Percentiles rank a stretch among this genome's conserved stretches.
These are phyloP conservation scores for Crithidia sp. DNA, from an alignment of 208 protist species.

Conservation along the genomic window DNA sequence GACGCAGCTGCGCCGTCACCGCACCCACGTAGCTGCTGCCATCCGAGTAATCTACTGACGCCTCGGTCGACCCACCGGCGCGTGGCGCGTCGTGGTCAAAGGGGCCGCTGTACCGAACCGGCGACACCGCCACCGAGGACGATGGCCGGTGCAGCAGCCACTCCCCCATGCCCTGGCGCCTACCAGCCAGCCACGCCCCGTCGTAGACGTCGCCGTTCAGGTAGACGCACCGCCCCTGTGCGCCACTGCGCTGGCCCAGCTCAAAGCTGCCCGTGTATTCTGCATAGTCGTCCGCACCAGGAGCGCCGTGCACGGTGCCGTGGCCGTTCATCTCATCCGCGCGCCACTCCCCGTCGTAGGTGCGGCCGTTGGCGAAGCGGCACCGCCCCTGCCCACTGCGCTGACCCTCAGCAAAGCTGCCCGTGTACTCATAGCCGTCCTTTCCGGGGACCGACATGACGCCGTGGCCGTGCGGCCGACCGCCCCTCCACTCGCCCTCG, in stretches of 20 bases:
- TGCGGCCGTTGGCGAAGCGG: constrained; percentile 69
- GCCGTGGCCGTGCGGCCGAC: constrained; percentile 65
- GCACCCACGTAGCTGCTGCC: constrained; percentile 64
- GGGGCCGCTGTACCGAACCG: constrained; percentile 54
- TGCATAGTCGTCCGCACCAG: constrained; percentile 60
- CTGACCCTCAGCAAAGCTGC: constrained; percentile 58
- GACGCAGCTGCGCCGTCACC: constrained; percentile 47
- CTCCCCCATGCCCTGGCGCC: constrained; percentile 72
- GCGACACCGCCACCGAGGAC: constrained; percentile 8
- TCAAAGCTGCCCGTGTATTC: constrained; percentile 77
- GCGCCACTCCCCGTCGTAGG: constrained; percentile 84
- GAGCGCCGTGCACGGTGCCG: constrained; percentile 57
- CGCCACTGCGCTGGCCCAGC: constrained; percentile 57
- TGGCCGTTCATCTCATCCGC: constrained; percentile 81
- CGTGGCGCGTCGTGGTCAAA: constrained; percentile 59
- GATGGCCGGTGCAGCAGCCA: constrained; percentile 34
- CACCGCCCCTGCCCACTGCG: constrained; percentile 77
- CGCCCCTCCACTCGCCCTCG: constrained; percentile 56
- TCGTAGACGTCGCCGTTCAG: constrained; percentile 78
- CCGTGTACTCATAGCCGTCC: constrained; percentile 74
- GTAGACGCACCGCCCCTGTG: constrained; percentile 68
- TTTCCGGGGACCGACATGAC: constrained; percentile 53
- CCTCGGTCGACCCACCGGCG: constrained; percentile 22
- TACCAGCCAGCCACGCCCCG: constrained; percentile 64
- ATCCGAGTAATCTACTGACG: constrained; percentile 69